Base-by-base conservation (phyloP, 306 rosid species). In the Parietaria judaica region DNA sequence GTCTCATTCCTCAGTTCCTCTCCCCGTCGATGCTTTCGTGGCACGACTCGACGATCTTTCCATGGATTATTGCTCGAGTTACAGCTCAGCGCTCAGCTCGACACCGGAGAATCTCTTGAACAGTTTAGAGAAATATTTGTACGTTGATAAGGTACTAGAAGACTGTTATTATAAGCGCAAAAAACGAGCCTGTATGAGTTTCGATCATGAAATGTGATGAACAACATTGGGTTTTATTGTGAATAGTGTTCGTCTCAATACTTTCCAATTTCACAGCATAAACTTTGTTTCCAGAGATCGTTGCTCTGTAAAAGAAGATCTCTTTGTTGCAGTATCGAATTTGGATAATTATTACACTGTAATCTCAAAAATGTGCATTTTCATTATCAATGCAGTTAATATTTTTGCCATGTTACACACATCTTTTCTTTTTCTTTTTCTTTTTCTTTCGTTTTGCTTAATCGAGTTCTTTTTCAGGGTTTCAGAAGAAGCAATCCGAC, bases 1-100 rank as follows among this genome's bases (percentile, higher is more conserved):
- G 51, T 92, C 96, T 14, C 96, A 92, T 82, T 92, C 98, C 0
- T 92, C 96, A 0, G 98, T 92, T 72, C 95, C 95, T 7, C 95
- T 88, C 60, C 96, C 98, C 0, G 89, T 88, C 4, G 95, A 91
- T 77, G 92, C 87, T 72, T 91, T 85, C 63, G 36, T 85, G 35
- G 65, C 57, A 9, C 82, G 95, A 70, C 56, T 91, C 75, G 95
- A 76, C 67, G 95, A 86, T 74, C 95, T 92, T 60, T 88, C 90
- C 4, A 81, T 88, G 88, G 90, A 76, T 46, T 92, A 80, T 63
- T 88, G 88, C 64, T 81, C 95, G 73, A 84, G 80, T 54, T 75
- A 86, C 76, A 80, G 66, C 63, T 84, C 86, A 4, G 64, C 83
- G 16, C 77, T 72, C 14, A 78, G 74, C 54, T 77, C 81, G 5